phyloP scores from a whole-genome alignment of 352 stramenopile genomes.

The Pythium volutum region DNA sequence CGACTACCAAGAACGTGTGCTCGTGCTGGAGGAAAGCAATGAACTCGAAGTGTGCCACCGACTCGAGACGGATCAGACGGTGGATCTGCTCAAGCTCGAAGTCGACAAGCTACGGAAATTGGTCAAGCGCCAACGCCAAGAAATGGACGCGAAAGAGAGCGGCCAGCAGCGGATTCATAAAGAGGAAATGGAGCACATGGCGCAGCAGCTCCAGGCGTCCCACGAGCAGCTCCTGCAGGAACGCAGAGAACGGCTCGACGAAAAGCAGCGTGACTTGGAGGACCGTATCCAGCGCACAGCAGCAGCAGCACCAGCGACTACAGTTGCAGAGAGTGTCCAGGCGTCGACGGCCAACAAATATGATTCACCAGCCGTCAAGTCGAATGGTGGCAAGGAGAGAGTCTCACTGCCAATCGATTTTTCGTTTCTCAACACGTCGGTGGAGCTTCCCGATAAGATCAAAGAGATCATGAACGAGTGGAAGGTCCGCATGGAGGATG shows the following conservation, averaged over 20 bases:
- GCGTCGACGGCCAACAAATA: constrained; percentile 14
- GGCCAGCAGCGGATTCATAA: constrained; percentile 29
- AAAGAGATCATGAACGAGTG: constrained; percentile 60
- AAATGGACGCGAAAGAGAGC: constrained; percentile 37
- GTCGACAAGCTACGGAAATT: constrained; percentile 64
- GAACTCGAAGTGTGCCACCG: constrained; percentile 51
- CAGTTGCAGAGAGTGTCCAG: neutral
- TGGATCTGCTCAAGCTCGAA: constrained; percentile 69
- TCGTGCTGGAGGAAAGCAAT: constrained; percentile 56
- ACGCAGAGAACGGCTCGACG: constrained; percentile 44
- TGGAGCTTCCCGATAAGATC: constrained; percentile 51
- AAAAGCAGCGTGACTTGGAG: constrained; percentile 58
- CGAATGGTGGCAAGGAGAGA: neutral
- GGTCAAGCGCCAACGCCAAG: constrained; percentile 42
- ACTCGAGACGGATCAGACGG: constrained; percentile 55
- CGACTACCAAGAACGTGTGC: constrained; percentile 53
- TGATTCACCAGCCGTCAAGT: neutral
- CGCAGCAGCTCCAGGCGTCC: constrained; percentile 41
- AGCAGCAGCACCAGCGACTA: constrained; percentile 1
- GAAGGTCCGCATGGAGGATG: constrained; percentile 54
- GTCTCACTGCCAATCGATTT: constrained; percentile 27
- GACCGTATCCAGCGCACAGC: constrained; percentile 34
- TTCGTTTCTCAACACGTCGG: constrained; percentile 54
- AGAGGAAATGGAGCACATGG: constrained; percentile 34
- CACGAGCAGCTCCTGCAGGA: constrained; percentile 60